Evolutionary conservation across 768 basidiomycete species (phyloP).

Genomic region (Chiua virens): DNA sequence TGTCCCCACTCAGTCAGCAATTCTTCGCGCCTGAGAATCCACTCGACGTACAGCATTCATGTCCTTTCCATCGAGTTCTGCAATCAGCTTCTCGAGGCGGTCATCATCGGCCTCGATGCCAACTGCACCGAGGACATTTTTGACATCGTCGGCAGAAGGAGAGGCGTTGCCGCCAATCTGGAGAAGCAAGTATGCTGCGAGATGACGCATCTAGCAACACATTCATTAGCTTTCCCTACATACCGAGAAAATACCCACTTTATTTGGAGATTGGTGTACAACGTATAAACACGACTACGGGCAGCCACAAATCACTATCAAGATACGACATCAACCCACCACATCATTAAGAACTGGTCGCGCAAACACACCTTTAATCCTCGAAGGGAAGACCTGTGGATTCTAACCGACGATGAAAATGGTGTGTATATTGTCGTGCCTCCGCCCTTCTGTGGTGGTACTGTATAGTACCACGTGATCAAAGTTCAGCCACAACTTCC

Average conservation of each 20-base stretch:
- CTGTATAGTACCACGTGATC: conserved; percentile 66
- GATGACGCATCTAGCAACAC: conserved; percentile 71
- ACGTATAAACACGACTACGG: conserved; percentile 43
- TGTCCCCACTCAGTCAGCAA: conserved; percentile 1
- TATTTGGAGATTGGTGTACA: conserved; percentile 33
- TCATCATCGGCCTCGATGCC: conserved; percentile 87
- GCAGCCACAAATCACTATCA: conserved; percentile 90
- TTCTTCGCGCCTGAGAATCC: neutral
- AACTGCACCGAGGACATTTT: conserved; percentile 79
- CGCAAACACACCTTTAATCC: conserved; percentile 72
- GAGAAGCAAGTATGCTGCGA: conserved; percentile 98
- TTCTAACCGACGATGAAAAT: conserved; percentile 71
- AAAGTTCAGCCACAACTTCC: conserved; percentile 42
- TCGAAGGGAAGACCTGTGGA: conserved; percentile 86
- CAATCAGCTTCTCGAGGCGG: conserved; percentile 77
- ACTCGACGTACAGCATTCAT: conserved; percentile 64
- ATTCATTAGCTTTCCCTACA: neutral
- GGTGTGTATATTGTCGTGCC: conserved; percentile 11
- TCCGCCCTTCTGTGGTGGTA: conserved; percentile 17
- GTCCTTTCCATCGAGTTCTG: conserved; percentile 90
- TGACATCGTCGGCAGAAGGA: conserved; percentile 86
- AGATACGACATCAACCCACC: conserved; percentile 11
- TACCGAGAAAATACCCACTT: conserved; percentile 39
- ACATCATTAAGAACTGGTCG: neutral
- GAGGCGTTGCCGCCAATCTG: conserved; percentile 88